Percentiles rank a stretch among this genome's conserved stretches.
phyloP scores from a whole-genome alignment of 345 rosid genomes.

The Excoecaria cochinchinensis region DNA sequence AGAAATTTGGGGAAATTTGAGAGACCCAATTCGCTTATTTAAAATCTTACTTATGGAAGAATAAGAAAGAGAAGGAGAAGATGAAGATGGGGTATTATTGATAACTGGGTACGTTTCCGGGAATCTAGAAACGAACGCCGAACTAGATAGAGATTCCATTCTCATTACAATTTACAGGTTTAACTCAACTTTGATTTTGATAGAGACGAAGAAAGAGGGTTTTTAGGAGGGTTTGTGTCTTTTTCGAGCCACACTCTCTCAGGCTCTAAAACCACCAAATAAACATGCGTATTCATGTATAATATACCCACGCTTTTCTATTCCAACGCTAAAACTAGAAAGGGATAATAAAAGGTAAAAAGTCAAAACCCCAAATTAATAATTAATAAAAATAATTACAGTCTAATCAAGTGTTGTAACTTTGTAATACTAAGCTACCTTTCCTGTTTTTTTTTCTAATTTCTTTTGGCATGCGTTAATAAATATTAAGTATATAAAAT shows the following conservation, averaged over 20 bases:
- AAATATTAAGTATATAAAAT: too few relatives aligned
- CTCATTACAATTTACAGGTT: neutral
- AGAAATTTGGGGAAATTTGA: constrained; percentile 36
- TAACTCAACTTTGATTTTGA: neutral
- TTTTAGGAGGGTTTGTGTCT: neutral
- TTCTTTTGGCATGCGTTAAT: too few relatives aligned
- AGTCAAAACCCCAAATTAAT: too few relatives aligned
- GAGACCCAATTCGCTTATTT: constrained; percentile 39
- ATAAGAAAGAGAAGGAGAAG: constrained; percentile 21
- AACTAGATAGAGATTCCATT: constrained; percentile 60
- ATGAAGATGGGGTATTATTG: neutral
- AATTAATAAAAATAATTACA: too few relatives aligned
- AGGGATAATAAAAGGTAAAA: too few relatives aligned
- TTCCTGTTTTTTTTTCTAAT: too few relatives aligned
- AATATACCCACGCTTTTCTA: too few relatives aligned
- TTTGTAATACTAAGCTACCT: too few relatives aligned
- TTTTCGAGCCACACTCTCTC: neutral
- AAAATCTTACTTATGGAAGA: constrained; percentile 27
- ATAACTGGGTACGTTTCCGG: constrained; percentile 33
- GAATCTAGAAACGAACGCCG: constrained; percentile 34
- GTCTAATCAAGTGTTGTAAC: too few relatives aligned
- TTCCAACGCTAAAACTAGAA: too few relatives aligned
- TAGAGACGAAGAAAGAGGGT: neutral
- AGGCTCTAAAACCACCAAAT: neutral
- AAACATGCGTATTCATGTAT: too few relatives aligned